Base-by-base conservation (phyloP, 2,329 filamentous ascomycete genomes). In the Zasmidium angulare region DNA sequence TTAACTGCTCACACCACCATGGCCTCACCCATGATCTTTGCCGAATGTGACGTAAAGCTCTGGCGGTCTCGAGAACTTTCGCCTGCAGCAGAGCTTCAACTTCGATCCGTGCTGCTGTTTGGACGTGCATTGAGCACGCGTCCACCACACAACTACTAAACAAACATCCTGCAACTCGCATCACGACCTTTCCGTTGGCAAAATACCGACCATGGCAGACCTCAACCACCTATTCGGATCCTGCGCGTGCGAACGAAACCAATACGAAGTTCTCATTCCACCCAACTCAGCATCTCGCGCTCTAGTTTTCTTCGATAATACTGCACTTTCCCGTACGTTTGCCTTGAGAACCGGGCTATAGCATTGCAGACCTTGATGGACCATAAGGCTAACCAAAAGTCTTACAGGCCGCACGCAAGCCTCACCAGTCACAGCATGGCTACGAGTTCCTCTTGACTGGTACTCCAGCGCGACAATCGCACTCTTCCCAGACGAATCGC, bases 201-300 rank as follows among this genome's bases (percentile, higher is more conserved):
- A 23, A 36, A 4, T 24, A 20, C 17, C 46, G 14, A 55, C 50
- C 19, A 65, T 63, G 64, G 57, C 63, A 21, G 60, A 62, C 43
- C 54, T 62, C 31, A 62, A 56, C 29, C 64, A 70, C 50, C 82
- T 96, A 58, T 86, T 84, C 64, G 92, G 92, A 69, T 85, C 87
- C 64, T 96, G 93, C 78, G 87, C 89, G 55, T 97, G 93, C 75
- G 91, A 92, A 58, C 86, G 93, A 62, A 96, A 95, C 71, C 83
- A 87, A 71, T 96, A 96, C 77, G 81, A 86, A 59, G 86, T 96
- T 66, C 77, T 84, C 49, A 81, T 93, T 22, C 91, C 91, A 1
- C 48, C 29, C n/a, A 23, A 76, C 81, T 66, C 78, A 46, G 75
- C 78, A 43, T 78, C 85, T 31, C 76, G 82, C 53, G 86, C 87